A percentile compares a stretch with the other conserved stretches of the same genome.
These are phyloP conservation scores for Rhizopus arrhizus DNA, from an alignment of 371 early-diverging fungal species.

Conservation along the genomic window DNA sequence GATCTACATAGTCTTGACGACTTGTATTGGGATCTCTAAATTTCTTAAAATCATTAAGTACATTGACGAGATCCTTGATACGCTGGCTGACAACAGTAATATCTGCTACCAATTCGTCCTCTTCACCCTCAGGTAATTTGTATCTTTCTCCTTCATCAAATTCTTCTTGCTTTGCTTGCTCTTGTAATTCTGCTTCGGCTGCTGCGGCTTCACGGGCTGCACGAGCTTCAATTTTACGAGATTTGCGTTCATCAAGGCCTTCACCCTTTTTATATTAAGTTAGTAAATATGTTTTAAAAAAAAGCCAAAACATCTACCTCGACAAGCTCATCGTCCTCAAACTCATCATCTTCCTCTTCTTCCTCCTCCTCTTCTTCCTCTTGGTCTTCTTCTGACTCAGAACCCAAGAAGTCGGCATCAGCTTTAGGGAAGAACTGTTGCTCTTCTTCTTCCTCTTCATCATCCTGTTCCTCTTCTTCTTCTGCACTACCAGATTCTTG, in stretches of 20 bases:
- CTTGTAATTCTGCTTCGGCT: conserved; percentile 73
- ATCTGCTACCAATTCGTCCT: conserved; percentile 66
- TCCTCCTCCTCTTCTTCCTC: conserved; percentile 42
- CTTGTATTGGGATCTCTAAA: conserved; percentile 75
- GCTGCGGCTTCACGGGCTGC: conserved; percentile 56
- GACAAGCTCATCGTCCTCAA: conserved; percentile 39
- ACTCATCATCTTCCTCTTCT: conserved; percentile 36
- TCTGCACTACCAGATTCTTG: conserved; percentile 49
- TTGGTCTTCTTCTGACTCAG: conserved; percentile 56
- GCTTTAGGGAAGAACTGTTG: conserved; percentile 55
- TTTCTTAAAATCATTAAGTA: conserved; percentile 85
- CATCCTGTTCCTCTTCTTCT: conserved; percentile 41
- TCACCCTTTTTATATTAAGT: conserved; percentile 25
- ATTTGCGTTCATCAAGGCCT: conserved; percentile 71
- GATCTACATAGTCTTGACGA: conserved; percentile 84
- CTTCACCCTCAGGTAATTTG: conserved; percentile 71
- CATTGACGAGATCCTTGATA: conserved; percentile 86
- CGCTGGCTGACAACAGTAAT: conserved; percentile 77
- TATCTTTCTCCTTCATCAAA: conserved; percentile 70
- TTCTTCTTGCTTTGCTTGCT: conserved; percentile 78
- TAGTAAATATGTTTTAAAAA: not conserved
- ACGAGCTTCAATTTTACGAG: conserved; percentile 68
- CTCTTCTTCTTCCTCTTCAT: conserved; percentile 39
- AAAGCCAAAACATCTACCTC: conserved; percentile 34
- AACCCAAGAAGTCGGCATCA: conserved; percentile 56